Percentiles rank a stretch among this genome's conserved stretches.
Conservation (phyloP, 2,329 filamentous ascomycete species). For the Myriosclerotinia duriaeana region DNA sequence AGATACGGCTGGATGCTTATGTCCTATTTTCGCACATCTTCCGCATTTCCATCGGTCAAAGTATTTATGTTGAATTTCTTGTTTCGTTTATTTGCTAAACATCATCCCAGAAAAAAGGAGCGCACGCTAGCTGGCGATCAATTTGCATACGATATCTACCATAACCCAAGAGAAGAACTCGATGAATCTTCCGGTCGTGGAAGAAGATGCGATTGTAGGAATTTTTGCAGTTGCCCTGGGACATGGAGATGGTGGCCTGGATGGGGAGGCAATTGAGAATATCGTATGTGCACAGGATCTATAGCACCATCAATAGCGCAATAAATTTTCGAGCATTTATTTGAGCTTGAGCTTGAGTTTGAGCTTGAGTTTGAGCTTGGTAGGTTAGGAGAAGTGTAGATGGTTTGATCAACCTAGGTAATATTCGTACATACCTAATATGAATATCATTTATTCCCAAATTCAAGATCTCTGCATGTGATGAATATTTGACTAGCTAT, state of each 20-base stretch:
- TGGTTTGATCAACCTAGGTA: background rate
- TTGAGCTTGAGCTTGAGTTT: background rate
- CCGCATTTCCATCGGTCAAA: conserved; percentile 5
- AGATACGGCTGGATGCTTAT: background rate
- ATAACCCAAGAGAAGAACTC: conserved; percentile 17
- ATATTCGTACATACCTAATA: background rate
- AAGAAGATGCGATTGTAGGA: background rate
- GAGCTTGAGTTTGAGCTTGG: background rate
- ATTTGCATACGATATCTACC: conserved; percentile 12
- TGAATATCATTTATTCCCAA: background rate
- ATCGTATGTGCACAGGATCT: background rate
- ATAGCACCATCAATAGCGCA: background rate
- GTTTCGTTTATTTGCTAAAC: conserved; percentile 8
- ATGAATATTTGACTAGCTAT: too few relatives aligned
- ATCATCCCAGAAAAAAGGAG: background rate
- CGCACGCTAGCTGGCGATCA: conserved; percentile 13
- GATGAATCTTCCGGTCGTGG: background rate
- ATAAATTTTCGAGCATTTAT: background rate
- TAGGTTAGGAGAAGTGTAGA: too few relatives aligned
- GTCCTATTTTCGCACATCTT: background rate
- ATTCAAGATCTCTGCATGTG: background rate
- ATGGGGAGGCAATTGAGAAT: conserved; percentile 10
- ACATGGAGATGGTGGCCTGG: conserved; percentile 5
- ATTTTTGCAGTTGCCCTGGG: background rate
- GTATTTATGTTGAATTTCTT: background rate